Evolutionary conservation across 257 asterid species (phyloP).

Genomic region (Pogostemon cablin): DNA sequence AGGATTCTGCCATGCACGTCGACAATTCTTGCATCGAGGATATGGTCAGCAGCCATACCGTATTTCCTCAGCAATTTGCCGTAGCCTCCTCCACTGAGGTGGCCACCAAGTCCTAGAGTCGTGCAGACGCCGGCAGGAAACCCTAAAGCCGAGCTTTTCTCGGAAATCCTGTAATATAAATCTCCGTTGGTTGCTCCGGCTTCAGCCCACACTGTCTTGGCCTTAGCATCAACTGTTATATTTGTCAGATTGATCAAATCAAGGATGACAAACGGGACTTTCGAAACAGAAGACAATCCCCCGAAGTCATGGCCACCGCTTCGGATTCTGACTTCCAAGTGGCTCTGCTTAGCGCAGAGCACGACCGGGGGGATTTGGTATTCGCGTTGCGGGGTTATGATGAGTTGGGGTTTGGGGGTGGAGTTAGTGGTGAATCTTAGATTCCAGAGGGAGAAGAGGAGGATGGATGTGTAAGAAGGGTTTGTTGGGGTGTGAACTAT

Average conservation of each 20-base stretch:
- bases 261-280: slow-evolving; percentile 33
- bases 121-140: slow-evolving; percentile 38
- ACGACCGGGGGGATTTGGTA: slow-evolving; percentile 32
- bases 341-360: slow-evolving; percentile 28
- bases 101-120: slow-evolving; percentile 40
- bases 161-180: slow-evolving; percentile 26
- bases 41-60: slow-evolving; percentile 41
- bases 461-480: slow-evolving; percentile 34
- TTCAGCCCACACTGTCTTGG: slow-evolving; percentile 38
- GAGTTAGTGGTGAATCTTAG: slow-evolving; percentile 21
- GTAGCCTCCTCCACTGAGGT: slow-evolving; percentile 45
- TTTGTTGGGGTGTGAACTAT: slow-evolving; percentile 22
- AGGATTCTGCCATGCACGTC: slow-evolving; percentile 41
- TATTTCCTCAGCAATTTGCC: slow-evolving; percentile 39
- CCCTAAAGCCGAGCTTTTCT: slow-evolving; percentile 21
- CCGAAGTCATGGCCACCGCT: slow-evolving; percentile 52
- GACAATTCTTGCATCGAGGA: slow-evolving; percentile 40
- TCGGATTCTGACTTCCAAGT: slow-evolving; percentile 30
- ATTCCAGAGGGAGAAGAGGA: slow-evolving; percentile 29
- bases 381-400: slow-evolving; percentile 28
- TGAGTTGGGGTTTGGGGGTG: slow-evolving; percentile 30
- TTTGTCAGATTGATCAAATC: slow-evolving; percentile 37
- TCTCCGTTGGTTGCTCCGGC: slow-evolving; percentile 39
- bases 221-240: slow-evolving; percentile 16
- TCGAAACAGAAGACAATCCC: slow-evolving; percentile 40